Evolutionary conservation across 148 eudicot species (phyloP).

Genomic region (Camellia lanceoleosa): DNA sequence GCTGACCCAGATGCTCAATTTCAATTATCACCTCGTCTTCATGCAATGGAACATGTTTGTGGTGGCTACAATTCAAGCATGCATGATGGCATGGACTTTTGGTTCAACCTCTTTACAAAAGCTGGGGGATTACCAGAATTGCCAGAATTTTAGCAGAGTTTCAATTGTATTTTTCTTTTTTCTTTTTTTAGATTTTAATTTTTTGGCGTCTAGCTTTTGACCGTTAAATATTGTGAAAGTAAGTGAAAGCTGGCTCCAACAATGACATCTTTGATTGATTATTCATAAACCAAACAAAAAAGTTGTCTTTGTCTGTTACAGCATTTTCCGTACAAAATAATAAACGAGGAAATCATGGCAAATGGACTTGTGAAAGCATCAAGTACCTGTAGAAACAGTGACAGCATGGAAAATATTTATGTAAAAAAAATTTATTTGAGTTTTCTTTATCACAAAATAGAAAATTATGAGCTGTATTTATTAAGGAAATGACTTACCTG

Average conservation of each 20-base stretch:
- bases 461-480: no score
- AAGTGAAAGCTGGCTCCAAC: background rate
- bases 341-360: no score
- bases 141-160: constrained; percentile 11
- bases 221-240: no score
- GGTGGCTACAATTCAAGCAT: constrained; percentile 2
- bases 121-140: constrained; percentile 40
- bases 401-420: no score
- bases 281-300: background rate
- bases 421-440: no score
- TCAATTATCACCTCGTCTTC: background rate
- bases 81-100: constrained; percentile 45
- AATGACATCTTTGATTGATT: no score
- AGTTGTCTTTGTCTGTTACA: background rate
- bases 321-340: no score
- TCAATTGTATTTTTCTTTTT: background rate
- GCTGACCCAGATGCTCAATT: constrained; percentile 4
- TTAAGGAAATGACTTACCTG: no score
- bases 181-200: background rate
- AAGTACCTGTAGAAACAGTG: no score
- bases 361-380: no score
- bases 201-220: background rate
- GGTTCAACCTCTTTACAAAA: constrained; percentile 47
- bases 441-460: no score
- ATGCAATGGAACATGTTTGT: background rate